These are phyloP conservation scores for Acanthamoeba sp. DNA, from an alignment of 208 protist genomes.

Conservation along the genomic window DNA sequence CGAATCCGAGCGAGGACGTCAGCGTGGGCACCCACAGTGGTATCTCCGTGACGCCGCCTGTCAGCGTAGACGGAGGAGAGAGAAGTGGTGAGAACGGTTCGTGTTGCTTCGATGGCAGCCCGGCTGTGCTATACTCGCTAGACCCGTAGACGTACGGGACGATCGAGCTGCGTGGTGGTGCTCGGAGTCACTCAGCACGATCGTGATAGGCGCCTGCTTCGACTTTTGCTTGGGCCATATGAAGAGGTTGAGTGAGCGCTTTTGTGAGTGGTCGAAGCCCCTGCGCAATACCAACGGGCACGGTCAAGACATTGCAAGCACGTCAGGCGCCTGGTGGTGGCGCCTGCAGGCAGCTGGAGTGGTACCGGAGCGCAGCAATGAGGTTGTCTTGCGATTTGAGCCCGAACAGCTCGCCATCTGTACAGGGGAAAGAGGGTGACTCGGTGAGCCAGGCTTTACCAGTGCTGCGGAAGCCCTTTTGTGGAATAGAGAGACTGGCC, in stretches of 20 bases:
- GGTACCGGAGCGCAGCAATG: neutral
- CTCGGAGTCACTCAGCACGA: conserved; percentile 43
- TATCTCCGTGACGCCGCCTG: neutral
- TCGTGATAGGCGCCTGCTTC: conserved; percentile 45
- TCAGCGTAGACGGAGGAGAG: neutral
- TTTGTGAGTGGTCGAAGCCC: neutral
- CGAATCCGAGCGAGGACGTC: conserved; percentile 27
- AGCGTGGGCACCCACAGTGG: conserved; percentile 37
- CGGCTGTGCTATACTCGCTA: neutral
- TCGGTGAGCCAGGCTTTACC: neutral
- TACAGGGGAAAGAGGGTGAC: neutral
- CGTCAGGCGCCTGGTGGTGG: too few species aligned
- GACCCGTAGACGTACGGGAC: neutral
- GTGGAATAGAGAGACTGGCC: neutral
- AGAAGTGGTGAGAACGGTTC: neutral
- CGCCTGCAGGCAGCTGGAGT: too few species aligned
- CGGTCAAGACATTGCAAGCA: too few species aligned
- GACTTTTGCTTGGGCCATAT: conserved; percentile 33
- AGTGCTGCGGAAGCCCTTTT: too few species aligned
- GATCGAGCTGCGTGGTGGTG: neutral
- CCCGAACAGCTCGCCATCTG: conserved; percentile 22
- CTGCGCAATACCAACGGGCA: too few species aligned
- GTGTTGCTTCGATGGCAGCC: neutral
- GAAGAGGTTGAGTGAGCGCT: neutral
- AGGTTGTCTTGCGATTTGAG: conserved; percentile 52